These are phyloP conservation scores for Xylaria sp. DNA, from an alignment of 2,329 filamentous ascomycete species.

Conservation along the genomic window DNA sequence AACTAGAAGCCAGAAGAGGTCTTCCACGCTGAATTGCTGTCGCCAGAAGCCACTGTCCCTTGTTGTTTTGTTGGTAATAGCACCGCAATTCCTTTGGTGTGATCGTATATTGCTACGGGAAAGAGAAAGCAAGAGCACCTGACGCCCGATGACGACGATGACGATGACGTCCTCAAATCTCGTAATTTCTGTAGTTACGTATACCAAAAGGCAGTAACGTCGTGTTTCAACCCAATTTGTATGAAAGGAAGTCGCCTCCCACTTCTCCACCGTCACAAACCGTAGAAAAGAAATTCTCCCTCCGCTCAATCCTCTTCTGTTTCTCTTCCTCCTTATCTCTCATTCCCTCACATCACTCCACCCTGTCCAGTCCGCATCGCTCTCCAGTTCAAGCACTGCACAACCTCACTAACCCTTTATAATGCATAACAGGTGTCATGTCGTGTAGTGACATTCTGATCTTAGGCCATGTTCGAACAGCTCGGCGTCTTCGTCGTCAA, in stretches of 20 bases:
- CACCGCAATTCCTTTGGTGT: too few species aligned
- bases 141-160: too few species aligned
- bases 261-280: neutral
- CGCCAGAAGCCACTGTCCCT: too few species aligned
- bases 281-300: neutral
- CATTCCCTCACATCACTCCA: neutral
- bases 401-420: neutral
- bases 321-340: neutral
- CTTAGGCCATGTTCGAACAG: neutral
- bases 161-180: too few species aligned
- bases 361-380: neutral
- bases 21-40: too few species aligned
- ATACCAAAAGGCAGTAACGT: neutral
- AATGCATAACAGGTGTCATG: neutral
- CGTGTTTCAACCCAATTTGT: neutral
- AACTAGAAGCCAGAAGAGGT: too few species aligned
- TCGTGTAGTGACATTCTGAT: neutral
- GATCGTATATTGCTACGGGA: too few species aligned
- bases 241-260: neutral
- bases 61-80: too few species aligned
- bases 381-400: neutral
- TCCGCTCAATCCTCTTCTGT: neutral
- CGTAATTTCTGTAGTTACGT: neutral
- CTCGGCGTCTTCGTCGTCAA: neutral
- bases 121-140: too few species aligned